Evolutionary conservation across 208 protist species (phyloP).

Genomic region (Trypanosoma avium): DNA sequence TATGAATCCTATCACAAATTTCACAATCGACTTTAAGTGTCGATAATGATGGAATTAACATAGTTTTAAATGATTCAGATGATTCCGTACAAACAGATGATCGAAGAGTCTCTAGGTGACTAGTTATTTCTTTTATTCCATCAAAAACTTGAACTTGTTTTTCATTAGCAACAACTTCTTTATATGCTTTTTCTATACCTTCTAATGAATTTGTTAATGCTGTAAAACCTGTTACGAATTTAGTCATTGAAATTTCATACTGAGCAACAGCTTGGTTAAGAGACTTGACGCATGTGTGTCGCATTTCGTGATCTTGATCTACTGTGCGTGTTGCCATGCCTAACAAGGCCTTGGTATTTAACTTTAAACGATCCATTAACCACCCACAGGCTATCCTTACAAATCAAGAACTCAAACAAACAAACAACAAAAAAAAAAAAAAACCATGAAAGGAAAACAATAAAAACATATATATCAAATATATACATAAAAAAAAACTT

Average conservation of each 20-base stretch:
- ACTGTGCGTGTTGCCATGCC: constrained; percentile 22
- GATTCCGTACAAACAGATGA: background rate
- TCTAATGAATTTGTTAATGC: constrained; percentile 7
- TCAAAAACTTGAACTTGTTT: constrained; percentile 14
- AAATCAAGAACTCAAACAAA: no score
- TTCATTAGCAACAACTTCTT: constrained; percentile 16
- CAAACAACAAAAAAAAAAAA: background rate
- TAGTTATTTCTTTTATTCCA: constrained; percentile 11
- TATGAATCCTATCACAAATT: constrained; percentile 14
- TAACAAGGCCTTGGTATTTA: constrained; percentile 15
- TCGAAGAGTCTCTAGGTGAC: background rate
- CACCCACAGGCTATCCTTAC: background rate
- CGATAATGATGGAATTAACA: constrained; percentile 5
- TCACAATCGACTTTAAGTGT: constrained; percentile 9
- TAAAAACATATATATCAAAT: no score
- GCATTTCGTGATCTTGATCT: constrained; percentile 20
- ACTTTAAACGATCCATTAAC: constrained; percentile 15
- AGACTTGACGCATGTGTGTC: constrained; percentile 15
- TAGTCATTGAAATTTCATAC: constrained; percentile 15
- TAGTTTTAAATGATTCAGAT: constrained; percentile 2
- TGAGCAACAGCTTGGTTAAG: constrained; percentile 12
- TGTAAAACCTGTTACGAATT: constrained; percentile 1
- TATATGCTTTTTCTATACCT: constrained; percentile 17
- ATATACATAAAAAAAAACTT: no score
- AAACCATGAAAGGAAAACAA: background rate